Base-by-base conservation (phyloP, 2,329 filamentous ascomycete species). In the Fusarium sp. region DNA sequence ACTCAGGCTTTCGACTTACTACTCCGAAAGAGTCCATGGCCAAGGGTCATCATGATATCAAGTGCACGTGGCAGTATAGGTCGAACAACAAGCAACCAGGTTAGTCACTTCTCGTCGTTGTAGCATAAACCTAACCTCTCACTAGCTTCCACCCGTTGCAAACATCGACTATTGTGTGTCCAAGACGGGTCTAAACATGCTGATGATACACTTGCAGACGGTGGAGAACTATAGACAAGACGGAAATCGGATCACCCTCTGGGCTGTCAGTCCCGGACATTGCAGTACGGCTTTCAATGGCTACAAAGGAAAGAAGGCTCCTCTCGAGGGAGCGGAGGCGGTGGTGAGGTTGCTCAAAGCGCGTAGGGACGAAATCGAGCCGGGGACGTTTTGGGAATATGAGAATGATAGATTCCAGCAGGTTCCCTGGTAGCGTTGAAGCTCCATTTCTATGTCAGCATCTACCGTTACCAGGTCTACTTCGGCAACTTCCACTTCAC, bases 241-340 rank as follows among this genome's bases (percentile, higher is more conserved):
- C 6, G 27, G 20, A 7, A 2, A n/a, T 1, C 18, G 11, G 9
- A 50, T 66, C 4, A n/a, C n/a, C 1, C 55, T 59, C 7, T 66
- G 61, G 63, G 54, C 55, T 4, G 55, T 66, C 2, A 66, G 40
- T 7, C 63, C 63, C 0, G 63, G 61, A 1, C 55, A 66, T 12
- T 66, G 63, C 4, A 65, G 59, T 23, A 66, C 63, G 1, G 48
- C 54, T 3, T 66, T 66, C 5, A 66, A 66, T 12, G 61, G 61
- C 0, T 66, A 46, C 10, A 66, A 0, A 12, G 63, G 61, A 0
- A 54, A 9, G 11, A 66, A 66, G 0, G 37, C 42, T 32, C 63
- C 63, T 8, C 4, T 60, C 0, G 61, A 50, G 10, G 61, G 63
- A 1, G 55, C 63, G 1, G 43, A 66, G 25, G 34, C n/a, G 11